Conservation (phyloP, 108 stramenopile species). For the Skeletonema menzelii region DNA sequence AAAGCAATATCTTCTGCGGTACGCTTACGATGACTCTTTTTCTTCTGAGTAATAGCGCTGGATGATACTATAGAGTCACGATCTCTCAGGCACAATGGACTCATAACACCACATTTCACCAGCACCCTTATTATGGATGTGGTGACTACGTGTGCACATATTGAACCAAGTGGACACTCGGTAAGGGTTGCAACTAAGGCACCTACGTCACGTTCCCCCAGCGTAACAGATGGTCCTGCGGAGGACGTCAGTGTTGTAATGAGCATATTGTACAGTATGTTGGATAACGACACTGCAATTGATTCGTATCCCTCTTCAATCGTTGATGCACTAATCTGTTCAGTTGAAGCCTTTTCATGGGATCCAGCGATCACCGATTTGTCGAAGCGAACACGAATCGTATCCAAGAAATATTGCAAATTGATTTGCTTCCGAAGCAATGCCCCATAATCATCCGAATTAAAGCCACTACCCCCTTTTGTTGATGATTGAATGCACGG, state of each 20-base stretch:
- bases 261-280: conserved; percentile 72
- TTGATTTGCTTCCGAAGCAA: conserved; percentile 79
- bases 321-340: conserved; percentile 1
- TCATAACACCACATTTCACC: conserved; percentile 70
- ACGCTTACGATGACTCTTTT: conserved; percentile 9
- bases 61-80: background rate
- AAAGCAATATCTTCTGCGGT: conserved; percentile 36
- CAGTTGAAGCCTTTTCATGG: background rate
- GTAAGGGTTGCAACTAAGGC: conserved; percentile 76
- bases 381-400: conserved; percentile 55
- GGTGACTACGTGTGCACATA: conserved; percentile 69
- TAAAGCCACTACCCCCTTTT: conserved; percentile 1
- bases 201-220: conserved; percentile 82
- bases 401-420: conserved; percentile 83
- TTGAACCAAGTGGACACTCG: conserved; percentile 72
- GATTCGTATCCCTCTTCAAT: conserved; percentile 33
- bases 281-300: conserved; percentile 48
- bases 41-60: background rate
- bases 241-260: conserved; percentile 59
- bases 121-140: conserved; percentile 66
- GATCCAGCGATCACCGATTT: conserved; percentile 16
- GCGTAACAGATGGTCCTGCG: conserved; percentile 53
- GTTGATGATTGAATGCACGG: background rate
- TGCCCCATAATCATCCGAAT: conserved; percentile 33
- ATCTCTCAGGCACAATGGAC: conserved; percentile 20